A percentile compares a stretch with the other conserved stretches of the same genome.
These are phyloP conservation scores for Thuidium tamariscinum DNA, from an alignment of 225 moss, liverwort and hornwort species.

Conservation along the genomic window DNA sequence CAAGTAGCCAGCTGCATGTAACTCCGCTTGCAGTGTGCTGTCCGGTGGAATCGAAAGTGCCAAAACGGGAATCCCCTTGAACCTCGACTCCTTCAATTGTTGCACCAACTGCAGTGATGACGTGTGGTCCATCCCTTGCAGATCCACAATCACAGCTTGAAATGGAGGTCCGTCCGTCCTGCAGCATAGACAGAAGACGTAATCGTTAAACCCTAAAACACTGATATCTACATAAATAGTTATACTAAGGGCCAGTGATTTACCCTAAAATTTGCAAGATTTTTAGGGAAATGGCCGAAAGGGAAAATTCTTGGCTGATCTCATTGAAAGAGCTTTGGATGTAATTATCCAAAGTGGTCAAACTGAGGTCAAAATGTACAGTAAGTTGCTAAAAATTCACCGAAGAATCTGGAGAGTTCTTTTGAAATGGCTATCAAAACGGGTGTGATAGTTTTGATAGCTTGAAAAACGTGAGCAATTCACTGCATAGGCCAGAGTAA, in stretches of 20 bases:
- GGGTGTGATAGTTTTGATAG: background rate
- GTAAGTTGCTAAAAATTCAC: too few species aligned
- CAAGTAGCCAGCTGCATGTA: constrained; percentile 49
- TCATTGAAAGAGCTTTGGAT: background rate
- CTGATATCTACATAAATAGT: background rate
- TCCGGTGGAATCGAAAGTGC: constrained; percentile 55
- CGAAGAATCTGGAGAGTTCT: too few species aligned
- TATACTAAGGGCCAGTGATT: background rate
- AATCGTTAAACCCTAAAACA: background rate
- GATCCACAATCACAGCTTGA: constrained; percentile 58
- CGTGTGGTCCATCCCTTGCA: constrained; percentile 55
- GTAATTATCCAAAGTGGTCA: background rate
- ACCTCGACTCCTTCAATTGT: constrained; percentile 20
- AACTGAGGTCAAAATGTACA: background rate
- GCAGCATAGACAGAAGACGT: background rate
- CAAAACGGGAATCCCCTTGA: constrained; percentile 35
- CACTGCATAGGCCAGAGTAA: background rate
- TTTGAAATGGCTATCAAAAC: background rate
- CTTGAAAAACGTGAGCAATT: background rate
- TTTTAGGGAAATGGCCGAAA: background rate
- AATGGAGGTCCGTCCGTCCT: constrained; percentile 38
- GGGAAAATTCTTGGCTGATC: background rate
- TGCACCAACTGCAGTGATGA: constrained; percentile 43
- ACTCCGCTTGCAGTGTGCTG: constrained; percentile 27
- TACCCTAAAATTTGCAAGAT: background rate